Conservation (phyloP, 306 rosid species). For the Dryas octopetala region DNA sequence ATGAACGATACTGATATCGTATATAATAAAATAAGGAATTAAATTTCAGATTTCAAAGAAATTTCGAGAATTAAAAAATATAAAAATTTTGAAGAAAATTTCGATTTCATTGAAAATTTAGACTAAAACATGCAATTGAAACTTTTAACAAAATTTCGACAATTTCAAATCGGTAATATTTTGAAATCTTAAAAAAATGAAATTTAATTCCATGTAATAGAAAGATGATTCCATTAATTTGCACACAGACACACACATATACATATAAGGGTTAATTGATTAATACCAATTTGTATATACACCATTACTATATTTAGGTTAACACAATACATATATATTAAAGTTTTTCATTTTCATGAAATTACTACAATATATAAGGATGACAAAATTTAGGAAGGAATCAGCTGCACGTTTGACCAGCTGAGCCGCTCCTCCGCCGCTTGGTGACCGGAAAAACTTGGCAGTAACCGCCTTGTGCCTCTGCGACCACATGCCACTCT, state of each 20-base stretch:
- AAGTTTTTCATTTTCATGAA: constrained; percentile 11
- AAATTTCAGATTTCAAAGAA: too few relatives aligned
- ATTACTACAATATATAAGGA: not conserved
- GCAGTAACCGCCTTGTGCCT: constrained; percentile 39
- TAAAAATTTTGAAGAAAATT: too few relatives aligned
- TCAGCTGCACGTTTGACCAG: constrained; percentile 43
- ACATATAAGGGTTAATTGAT: not conserved
- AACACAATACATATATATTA: constrained; percentile 5
- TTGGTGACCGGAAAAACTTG: constrained; percentile 52
- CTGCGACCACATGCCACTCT: constrained; percentile 45
- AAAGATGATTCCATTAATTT: not conserved
- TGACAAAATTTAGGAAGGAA: not conserved
- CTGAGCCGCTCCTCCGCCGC: constrained; percentile 50
- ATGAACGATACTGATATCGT: not conserved
- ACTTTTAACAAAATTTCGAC: too few relatives aligned
- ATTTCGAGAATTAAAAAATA: too few relatives aligned
- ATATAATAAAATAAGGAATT: not conserved
- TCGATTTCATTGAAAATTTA: too few relatives aligned
- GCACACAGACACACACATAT: not conserved
- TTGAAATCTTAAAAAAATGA: too few relatives aligned
- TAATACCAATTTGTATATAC: not conserved
- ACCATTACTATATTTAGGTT: not conserved
- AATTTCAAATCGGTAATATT: too few relatives aligned
- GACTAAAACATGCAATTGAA: too few relatives aligned
- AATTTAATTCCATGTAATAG: too few relatives aligned